Evolutionary conservation across 2,329 filamentous ascomycete genomes (phyloP).

Genomic region (Cryphonectria radicalis): DNA sequence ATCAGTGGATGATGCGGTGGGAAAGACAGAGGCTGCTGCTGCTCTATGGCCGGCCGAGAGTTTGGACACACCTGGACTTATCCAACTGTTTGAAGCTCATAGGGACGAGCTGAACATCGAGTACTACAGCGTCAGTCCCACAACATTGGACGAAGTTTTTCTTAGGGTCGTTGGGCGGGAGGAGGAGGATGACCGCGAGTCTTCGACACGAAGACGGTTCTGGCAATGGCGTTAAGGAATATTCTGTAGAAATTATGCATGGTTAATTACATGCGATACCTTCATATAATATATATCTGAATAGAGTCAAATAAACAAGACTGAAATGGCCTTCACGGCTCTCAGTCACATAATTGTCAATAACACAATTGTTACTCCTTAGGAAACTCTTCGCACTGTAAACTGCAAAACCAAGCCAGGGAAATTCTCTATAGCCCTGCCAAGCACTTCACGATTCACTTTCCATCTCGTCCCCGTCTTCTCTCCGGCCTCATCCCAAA

Average conservation of each 20-base stretch:
- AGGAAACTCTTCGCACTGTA: background rate
- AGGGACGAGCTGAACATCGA: slow-evolving; percentile 72
- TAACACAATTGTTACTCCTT: background rate
- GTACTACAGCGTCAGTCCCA: slow-evolving; percentile 86
- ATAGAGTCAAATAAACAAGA: background rate
- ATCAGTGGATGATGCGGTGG: slow-evolving; percentile 4
- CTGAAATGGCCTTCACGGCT: too few relatives aligned
- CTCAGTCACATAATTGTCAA: too few relatives aligned
- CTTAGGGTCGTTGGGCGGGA: slow-evolving; percentile 81
- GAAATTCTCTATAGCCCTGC: background rate
- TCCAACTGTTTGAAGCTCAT: slow-evolving; percentile 66
- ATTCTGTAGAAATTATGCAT: background rate
- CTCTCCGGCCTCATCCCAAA: slow-evolving; percentile 47
- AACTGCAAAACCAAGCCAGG: background rate
- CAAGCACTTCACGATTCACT: slow-evolving; percentile 16
- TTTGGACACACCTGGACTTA: slow-evolving; percentile 40
- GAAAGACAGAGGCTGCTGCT: background rate
- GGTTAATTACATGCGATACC: background rate
- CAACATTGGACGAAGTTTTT: slow-evolving; percentile 90
- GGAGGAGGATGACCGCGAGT: slow-evolving; percentile 59
- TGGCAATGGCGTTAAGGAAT: slow-evolving; percentile 8
- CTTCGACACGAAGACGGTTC: slow-evolving; percentile 31
- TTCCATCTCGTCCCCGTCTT: slow-evolving; percentile 44
- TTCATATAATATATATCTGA: background rate
- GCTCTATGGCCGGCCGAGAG: slow-evolving; percentile 37